Conservation (phyloP, 129 eudicot genomes). For the Flaveria sonorensis region DNA sequence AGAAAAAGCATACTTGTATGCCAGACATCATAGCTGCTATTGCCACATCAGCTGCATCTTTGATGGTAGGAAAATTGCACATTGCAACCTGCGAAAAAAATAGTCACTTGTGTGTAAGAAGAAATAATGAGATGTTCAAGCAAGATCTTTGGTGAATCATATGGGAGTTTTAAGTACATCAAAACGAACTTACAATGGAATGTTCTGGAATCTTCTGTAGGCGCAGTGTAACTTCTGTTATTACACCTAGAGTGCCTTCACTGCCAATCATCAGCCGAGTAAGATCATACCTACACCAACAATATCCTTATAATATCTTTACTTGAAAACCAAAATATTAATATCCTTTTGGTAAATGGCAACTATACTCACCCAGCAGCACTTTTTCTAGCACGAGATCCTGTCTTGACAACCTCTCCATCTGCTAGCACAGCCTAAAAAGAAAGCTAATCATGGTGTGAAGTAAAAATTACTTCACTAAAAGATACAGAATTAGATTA, state of each 20-base stretch:
- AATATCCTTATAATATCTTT: not conserved
- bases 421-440: slow-evolving; percentile 79
- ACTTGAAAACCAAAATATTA: not conserved
- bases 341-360: not conserved
- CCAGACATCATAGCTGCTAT: slow-evolving; percentile 92
- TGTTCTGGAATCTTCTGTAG: slow-evolving; percentile 85
- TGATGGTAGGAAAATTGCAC: slow-evolving; percentile 93
- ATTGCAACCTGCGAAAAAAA: slow-evolving; percentile 73
- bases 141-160: no score
- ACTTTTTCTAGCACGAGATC: slow-evolving; percentile 96
- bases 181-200: slow-evolving; percentile 63
- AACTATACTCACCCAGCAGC: slow-evolving; percentile 86
- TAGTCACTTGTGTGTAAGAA: slow-evolving; percentile 6
- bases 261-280: slow-evolving; percentile 95
- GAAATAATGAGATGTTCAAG: no score
- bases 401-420: slow-evolving; percentile 94
- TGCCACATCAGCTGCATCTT: slow-evolving; percentile 99
- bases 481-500: not conserved
- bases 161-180: not conserved
- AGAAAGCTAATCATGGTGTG: slow-evolving; percentile 21
- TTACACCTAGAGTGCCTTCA: slow-evolving; percentile 98
- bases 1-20: slow-evolving; percentile 62
- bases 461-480: not conserved
- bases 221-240: slow-evolving; percentile 91
- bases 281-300: slow-evolving; percentile 71